Evolutionary conservation across 306 rosid species (phyloP), one percentile per base, ranked within the genome.

Genomic region (Cotoneaster glaucophyllus): DNA sequence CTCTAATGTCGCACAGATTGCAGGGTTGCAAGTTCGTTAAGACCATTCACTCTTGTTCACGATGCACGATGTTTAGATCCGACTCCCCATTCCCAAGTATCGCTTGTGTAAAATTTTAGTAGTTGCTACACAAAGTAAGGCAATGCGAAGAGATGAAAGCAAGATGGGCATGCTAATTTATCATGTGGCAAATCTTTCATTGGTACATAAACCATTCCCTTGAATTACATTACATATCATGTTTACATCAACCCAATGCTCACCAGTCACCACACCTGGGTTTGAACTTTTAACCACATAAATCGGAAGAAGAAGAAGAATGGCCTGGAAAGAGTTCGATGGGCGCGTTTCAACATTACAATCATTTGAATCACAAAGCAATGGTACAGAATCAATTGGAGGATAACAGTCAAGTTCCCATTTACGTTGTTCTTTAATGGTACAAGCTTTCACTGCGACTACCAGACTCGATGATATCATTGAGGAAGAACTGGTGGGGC

Each of bases 401-500:
- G 78, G 53, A 44, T 19, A 37, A 71, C 32, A 57, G 67, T 39
- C 13, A 29, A 61, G 39, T 19, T 32, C 28, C 53, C 68, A 74
- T 78, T 74, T 48, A 61, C 43, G 10, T 64, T 58, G 25, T 65
- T 18, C 59, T 19, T 34, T 43, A 39, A 45, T 9, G 19, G 73
- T 77, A 45, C 54, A 69, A 69, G 62, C 67, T 76, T 72, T 4
- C 18, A 50, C 34, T 56, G 74, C 26, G 11, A 74, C 74, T 68
- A 63, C 52, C 26, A 4, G 56, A 43, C 74, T 67, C 67, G 67
- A 72, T 45, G 10, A 63, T 9, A 65, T 90, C 87, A 92, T 28
- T 85, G 87, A 48, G 99, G 97, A 78, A 92, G 91, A 88, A 89
- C 96, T 0, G 99, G 99, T 77, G 98, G 99, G 67, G 96, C 89